Evolutionary conservation across 176 grass and related monocot species (phyloP).

Genomic region (Musa itinerans): DNA sequence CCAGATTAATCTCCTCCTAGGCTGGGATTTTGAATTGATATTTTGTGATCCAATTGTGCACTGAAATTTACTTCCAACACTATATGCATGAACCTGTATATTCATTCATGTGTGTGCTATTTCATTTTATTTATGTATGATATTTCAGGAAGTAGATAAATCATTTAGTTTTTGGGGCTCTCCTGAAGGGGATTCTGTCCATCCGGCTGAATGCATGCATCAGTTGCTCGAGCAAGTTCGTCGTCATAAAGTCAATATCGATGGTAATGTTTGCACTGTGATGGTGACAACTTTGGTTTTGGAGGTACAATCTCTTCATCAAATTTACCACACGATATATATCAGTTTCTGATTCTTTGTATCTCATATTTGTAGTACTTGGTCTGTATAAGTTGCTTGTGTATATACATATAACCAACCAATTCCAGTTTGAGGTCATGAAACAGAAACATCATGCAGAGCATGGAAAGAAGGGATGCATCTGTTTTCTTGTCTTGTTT

Average conservation of each 20-base stretch:
- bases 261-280: slow-evolving; percentile 87
- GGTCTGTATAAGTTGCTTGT: too few species aligned
- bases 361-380: too few species aligned
- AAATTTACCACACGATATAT: slow-evolving; percentile 6
- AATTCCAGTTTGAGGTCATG: background rate
- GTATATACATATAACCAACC: background rate
- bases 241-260: slow-evolving; percentile 82
- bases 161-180: slow-evolving; percentile 83
- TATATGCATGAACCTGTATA: too few species aligned
- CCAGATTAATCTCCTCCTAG: too few species aligned
- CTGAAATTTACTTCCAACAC: too few species aligned
- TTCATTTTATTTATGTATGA: background rate
- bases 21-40: too few species aligned
- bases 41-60: too few species aligned
- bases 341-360: too few species aligned
- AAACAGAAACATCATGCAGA: background rate
- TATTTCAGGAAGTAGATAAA: slow-evolving; percentile 72
- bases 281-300: slow-evolving; percentile 98
- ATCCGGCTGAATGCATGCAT: slow-evolving; percentile 96
- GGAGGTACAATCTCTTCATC: slow-evolving; percentile 36
- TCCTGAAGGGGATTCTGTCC: slow-evolving; percentile 54
- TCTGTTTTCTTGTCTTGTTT: background rate
- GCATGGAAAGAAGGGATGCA: background rate
- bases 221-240: slow-evolving; percentile 81
- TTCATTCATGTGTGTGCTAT: background rate